Conservation (phyloP, 2,329 filamentous ascomycete genomes). For the Nakataea oryzae region DNA sequence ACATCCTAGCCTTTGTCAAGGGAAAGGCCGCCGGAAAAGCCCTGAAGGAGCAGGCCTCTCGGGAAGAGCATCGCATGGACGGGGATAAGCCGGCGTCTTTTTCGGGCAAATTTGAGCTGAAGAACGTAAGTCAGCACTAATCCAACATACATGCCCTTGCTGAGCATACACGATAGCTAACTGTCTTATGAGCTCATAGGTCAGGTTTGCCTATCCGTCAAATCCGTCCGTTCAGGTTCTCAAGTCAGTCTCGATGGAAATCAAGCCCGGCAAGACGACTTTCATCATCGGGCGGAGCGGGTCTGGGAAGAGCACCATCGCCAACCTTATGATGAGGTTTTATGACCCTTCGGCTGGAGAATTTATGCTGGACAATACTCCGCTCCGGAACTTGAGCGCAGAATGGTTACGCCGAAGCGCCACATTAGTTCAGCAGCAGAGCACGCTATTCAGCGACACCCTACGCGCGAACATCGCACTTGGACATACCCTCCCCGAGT, state of each 20-base stretch:
- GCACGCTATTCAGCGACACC: constrained; percentile 70
- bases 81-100: background rate
- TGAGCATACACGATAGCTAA: background rate
- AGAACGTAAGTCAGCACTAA: constrained; percentile 41
- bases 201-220: constrained; percentile 75
- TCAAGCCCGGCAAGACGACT: constrained; percentile 60
- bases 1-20: constrained; percentile 68
- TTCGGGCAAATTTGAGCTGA: constrained; percentile 44
- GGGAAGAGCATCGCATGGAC: background rate
- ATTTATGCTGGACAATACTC: constrained; percentile 57
- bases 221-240: constrained; percentile 52
- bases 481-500: constrained; percentile 22
- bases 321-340: constrained; percentile 68
- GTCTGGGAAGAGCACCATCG: constrained; percentile 84
- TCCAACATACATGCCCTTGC: background rate
- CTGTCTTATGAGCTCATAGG: constrained; percentile 29
- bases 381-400: constrained; percentile 50
- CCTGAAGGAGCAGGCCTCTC: constrained; percentile 24
- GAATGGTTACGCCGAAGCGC: constrained; percentile 70
- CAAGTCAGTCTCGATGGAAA: constrained; percentile 51
- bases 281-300: constrained; percentile 83
- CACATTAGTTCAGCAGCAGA: constrained; percentile 74
- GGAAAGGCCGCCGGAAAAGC: constrained; percentile 63
- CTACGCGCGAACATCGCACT: constrained; percentile 70
- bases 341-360: constrained; percentile 58